Evolutionary conservation across 192 early-diverging fungal species (phyloP).

Genomic region (Entomortierella beljakovae): DNA sequence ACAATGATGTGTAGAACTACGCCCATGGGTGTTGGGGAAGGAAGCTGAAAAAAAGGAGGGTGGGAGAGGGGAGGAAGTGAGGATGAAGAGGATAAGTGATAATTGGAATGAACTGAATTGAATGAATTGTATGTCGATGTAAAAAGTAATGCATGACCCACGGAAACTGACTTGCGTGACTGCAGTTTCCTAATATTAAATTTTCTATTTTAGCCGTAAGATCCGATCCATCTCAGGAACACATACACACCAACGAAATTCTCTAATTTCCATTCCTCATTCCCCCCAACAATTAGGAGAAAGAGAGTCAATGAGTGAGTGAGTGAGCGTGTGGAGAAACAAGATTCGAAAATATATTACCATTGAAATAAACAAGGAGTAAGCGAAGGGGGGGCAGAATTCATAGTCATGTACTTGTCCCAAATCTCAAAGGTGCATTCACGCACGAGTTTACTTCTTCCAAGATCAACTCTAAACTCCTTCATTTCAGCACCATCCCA

Average conservation of each 20-base stretch:
- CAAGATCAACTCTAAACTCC: conserved; percentile 1
- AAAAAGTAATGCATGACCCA: too few relatives aligned
- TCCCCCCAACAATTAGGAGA: not conserved
- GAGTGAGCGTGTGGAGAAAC: too few relatives aligned
- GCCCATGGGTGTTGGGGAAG: conserved; percentile 22
- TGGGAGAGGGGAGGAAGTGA: not conserved
- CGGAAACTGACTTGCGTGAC: too few relatives aligned
- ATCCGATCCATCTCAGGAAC: not conserved
- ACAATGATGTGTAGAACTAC: conserved; percentile 51
- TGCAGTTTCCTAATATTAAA: too few relatives aligned
- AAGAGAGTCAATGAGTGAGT: too few relatives aligned
- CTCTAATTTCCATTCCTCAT: not conserved
- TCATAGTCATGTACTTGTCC: conserved; percentile 5
- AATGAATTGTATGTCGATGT: too few relatives aligned
- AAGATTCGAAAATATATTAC: not conserved
- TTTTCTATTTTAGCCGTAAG: too few relatives aligned
- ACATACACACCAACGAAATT: too few relatives aligned
- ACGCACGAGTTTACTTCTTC: not conserved
- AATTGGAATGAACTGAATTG: not conserved
- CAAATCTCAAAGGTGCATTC: conserved; percentile 5
- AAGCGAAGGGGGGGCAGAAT: not conserved
- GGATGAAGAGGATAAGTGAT: not conserved
- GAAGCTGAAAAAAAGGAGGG: not conserved
- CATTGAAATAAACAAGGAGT: not conserved
- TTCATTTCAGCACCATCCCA: not conserved